A percentile compares a stretch with the other conserved stretches of the same genome.
Evolutionary conservation across 345 rosid genomes (phyloP).

Genomic region (Salix caprea): DNA sequence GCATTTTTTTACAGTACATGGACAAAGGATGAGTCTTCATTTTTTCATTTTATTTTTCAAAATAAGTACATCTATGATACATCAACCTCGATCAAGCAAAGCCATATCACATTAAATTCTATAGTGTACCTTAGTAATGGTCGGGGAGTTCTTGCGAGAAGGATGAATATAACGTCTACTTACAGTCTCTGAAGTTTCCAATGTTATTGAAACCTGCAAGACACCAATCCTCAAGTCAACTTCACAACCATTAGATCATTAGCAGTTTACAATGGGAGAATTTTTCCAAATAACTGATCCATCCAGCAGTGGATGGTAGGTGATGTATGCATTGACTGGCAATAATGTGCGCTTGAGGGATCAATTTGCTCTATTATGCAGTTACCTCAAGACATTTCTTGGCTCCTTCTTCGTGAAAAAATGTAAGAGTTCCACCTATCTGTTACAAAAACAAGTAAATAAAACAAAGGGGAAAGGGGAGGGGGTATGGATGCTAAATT

Average conservation of each 20-base stretch:
- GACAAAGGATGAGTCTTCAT: too few species aligned
- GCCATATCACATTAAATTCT: background rate
- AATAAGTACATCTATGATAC: background rate
- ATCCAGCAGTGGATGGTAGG: background rate
- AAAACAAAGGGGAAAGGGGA: constrained; percentile 7
- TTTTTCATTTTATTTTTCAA: too few species aligned
- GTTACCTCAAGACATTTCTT: constrained; percentile 94
- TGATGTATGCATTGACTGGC: background rate
- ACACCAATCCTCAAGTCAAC: constrained; percentile 15
- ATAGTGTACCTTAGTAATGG: constrained; percentile 62
- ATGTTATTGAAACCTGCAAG: constrained; percentile 64
- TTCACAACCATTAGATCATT: background rate
- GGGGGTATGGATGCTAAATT: background rate
- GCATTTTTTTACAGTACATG: too few species aligned
- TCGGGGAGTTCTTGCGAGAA: constrained; percentile 81
- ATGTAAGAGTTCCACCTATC: constrained; percentile 97
- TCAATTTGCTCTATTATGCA: background rate
- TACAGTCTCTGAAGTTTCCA: constrained; percentile 87
- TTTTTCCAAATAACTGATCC: background rate
- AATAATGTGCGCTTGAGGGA: background rate
- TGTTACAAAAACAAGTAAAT: constrained; percentile 27
- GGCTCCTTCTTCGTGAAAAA: constrained; percentile 83
- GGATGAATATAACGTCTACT: constrained; percentile 65
- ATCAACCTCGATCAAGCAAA: background rate
- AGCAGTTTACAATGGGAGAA: background rate